Conservation (phyloP, 2,329 filamentous ascomycete species). For the Leptographium lundbergii region DNA sequence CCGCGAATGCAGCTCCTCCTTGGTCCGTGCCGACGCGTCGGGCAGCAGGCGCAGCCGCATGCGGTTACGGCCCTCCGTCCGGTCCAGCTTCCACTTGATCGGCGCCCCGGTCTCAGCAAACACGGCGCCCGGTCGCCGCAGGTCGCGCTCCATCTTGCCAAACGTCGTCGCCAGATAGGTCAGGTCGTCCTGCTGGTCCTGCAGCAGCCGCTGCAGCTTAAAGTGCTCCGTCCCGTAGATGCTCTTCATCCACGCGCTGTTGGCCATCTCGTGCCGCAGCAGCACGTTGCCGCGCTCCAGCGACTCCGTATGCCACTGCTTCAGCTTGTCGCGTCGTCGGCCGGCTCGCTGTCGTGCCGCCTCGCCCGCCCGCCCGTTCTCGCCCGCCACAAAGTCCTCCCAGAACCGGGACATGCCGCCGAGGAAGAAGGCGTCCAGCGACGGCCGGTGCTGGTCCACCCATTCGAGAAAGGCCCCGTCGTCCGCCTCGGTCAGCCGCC, state of each 20-base stretch:
- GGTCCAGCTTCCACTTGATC: conserved; percentile 78
- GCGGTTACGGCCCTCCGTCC: conserved; percentile 88
- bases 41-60: conserved; percentile 84
- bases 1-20: conserved; percentile 75
- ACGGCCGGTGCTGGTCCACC: conserved; percentile 70
- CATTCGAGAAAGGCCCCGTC: conserved; percentile 78
- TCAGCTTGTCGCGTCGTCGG: conserved; percentile 72
- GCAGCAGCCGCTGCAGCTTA: conserved; percentile 76
- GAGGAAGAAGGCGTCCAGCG: conserved; percentile 73
- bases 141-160: conserved; percentile 63
- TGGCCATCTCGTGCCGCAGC: conserved; percentile 73
- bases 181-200: conserved; percentile 88
- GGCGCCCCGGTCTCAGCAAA: conserved; percentile 45
- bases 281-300: conserved; percentile 57
- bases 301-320: conserved; percentile 63
- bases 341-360: conserved; percentile 55
- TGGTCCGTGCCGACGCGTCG: conserved; percentile 49
- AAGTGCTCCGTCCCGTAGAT: conserved; percentile 86
- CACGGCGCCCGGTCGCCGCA: conserved; percentile 69
- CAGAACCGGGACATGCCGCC: conserved; percentile 68
- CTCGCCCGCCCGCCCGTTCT: conserved; percentile 72
- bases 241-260: conserved; percentile 87
- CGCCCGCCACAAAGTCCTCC: conserved; percentile 74
- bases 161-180: conserved; percentile 65
- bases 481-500: conserved; percentile 75